A percentile compares a stretch with the other conserved stretches of the same genome.
These are phyloP conservation scores for Pleurotus djamor DNA, from an alignment of 768 basidiomycete genomes.

Conservation along the genomic window DNA sequence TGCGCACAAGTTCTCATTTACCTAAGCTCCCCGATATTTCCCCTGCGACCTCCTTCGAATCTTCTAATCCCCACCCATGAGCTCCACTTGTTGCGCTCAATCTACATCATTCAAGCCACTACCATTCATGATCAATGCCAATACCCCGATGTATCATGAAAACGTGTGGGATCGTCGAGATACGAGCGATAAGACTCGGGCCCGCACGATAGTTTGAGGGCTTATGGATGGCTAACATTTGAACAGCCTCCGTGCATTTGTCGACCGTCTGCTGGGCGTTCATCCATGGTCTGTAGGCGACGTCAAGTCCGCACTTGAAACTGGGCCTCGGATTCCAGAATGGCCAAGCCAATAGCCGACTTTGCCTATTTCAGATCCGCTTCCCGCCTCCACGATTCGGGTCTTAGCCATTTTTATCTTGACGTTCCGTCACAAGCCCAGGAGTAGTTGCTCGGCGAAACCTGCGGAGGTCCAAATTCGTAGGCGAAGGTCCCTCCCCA, in stretches of 20 bases:
- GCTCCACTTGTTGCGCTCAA: background rate
- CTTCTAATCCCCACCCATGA: background rate
- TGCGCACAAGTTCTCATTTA: background rate
- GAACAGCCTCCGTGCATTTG: too few relatives aligned
- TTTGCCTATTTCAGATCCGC: background rate
- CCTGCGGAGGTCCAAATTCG: background rate
- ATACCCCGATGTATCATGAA: background rate
- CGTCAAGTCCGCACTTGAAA: background rate
- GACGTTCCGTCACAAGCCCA: background rate
- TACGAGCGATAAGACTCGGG: background rate
- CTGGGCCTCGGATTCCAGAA: background rate
- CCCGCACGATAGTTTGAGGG: background rate
- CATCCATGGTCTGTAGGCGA: background rate
- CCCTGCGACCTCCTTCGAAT: background rate
- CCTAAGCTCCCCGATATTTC: background rate
- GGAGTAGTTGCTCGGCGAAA: background rate
- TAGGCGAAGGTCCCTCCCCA: background rate
- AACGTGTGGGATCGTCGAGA: background rate
- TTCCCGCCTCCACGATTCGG: background rate
- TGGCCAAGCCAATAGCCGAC: background rate
- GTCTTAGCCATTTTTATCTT: background rate
- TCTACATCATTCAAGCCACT: background rate
- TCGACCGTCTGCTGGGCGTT: background rate
- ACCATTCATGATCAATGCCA: background rate
- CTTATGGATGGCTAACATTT: background rate